Evolutionary conservation across 257 asterid species (phyloP).

Genomic region (Voacanga thouarsii): DNA sequence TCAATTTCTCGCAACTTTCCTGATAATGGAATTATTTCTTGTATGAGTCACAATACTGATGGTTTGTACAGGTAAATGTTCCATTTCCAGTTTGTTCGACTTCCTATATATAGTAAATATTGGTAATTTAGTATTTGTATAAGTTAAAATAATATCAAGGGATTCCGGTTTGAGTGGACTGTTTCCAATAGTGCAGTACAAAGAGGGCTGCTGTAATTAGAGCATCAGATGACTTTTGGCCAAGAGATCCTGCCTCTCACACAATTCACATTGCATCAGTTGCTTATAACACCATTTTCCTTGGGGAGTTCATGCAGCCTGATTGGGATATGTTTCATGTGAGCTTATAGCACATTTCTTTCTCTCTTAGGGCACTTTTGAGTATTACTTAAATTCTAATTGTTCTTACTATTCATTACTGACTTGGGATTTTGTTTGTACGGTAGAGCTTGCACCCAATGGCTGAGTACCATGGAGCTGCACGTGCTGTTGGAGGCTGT

Average conservation of each 20-base stretch:
- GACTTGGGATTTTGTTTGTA: neutral
- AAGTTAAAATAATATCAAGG: neutral
- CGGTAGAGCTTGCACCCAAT: conserved; percentile 78
- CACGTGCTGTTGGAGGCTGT: conserved; percentile 93
- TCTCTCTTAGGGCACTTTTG: neutral
- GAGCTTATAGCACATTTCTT: conserved; percentile 24
- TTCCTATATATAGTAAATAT: neutral
- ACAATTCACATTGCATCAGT: conserved; percentile 95
- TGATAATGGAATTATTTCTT: conserved; percentile 84
- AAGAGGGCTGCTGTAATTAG: conserved; percentile 73
- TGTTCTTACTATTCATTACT: neutral
- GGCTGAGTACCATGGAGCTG: conserved; percentile 96
- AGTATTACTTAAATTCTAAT: neutral
- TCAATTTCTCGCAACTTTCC: conserved; percentile 70
- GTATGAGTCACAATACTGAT: conserved; percentile 95
- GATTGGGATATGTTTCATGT: conserved; percentile 99
- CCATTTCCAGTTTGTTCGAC: neutral
- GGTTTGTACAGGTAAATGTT: conserved; percentile 68
- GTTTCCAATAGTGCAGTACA: conserved; percentile 37
- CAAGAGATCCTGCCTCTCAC: conserved; percentile 91
- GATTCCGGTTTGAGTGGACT: neutral
- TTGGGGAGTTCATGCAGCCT: conserved; percentile 97
- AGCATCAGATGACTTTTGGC: conserved; percentile 96
- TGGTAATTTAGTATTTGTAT: neutral
- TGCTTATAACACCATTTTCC: conserved; percentile 78